phyloP scores from a whole-genome alignment of 805 yeast species.

The Myxozyma kluyveri region DNA sequence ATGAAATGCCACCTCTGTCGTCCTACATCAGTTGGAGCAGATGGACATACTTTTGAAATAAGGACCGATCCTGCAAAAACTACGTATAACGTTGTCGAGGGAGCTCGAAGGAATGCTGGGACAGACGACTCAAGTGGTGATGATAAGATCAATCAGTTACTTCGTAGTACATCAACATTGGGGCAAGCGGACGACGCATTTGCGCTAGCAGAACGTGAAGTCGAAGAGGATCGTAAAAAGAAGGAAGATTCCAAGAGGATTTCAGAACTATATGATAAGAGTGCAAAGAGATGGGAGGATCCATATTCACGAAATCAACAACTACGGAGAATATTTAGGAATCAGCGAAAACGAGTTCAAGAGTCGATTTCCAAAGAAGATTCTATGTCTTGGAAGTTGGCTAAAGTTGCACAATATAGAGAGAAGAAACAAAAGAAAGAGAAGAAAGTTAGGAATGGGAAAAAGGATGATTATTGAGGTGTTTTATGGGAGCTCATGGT shows the following conservation, averaged over 20 bases:
- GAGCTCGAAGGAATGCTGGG: conserved; percentile 26
- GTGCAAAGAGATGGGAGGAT: conserved; percentile 33
- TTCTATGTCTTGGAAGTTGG: conserved; percentile 20
- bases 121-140: neutral
- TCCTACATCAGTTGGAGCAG: neutral
- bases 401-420: conserved; percentile 25
- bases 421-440: conserved; percentile 8
- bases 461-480: neutral
- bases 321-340: conserved; percentile 29
- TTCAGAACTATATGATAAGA: conserved; percentile 22
- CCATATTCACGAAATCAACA: conserved; percentile 32
- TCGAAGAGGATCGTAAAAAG: conserved; percentile 4
- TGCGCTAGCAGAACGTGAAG: conserved; percentile 27
- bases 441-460: neutral
- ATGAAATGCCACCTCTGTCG: conserved; percentile 36
- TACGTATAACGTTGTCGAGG: conserved; percentile 30
- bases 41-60: conserved; percentile 30
- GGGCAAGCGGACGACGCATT: conserved; percentile 24
- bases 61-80: conserved; percentile 39
- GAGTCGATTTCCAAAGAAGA: conserved; percentile 18
- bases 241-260: conserved; percentile 20
- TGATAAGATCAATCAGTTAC: neutral
- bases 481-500: conserved; percentile 3
- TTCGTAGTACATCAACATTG: neutral
- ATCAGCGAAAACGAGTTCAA: conserved; percentile 20